Conservation (phyloP, 257 asterid genomes). For the Lantana camara region DNA sequence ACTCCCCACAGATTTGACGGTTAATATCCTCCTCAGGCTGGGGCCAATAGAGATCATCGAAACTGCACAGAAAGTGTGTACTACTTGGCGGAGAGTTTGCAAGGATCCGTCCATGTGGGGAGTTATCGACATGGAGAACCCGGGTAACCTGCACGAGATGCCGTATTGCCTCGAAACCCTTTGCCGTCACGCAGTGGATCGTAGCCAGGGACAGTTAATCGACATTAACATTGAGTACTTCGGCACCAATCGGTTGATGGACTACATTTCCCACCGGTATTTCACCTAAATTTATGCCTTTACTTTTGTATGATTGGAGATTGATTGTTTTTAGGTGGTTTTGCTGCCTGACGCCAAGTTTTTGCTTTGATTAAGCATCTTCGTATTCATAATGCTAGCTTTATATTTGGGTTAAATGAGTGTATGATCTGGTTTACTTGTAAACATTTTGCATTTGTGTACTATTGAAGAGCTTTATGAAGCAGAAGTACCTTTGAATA, state of each 20-base stretch:
- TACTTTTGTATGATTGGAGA: too few species aligned
- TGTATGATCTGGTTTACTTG: too few species aligned
- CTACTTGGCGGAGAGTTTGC: conserved; percentile 41
- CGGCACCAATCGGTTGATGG: conserved; percentile 24
- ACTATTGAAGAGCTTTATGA: too few species aligned
- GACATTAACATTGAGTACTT: conserved; percentile 29
- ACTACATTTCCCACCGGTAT: conserved; percentile 35
- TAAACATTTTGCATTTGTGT: too few species aligned
- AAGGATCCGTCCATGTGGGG: conserved; percentile 44
- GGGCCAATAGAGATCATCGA: conserved; percentile 37
- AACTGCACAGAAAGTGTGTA: conserved; percentile 48
- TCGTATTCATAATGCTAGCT: too few species aligned
- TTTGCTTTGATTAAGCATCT: too few species aligned
- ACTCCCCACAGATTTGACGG: conserved; percentile 46
- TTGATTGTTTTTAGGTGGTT: background rate
- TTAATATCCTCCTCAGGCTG: conserved; percentile 40
- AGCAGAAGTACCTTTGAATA: too few species aligned
- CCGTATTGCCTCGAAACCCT: background rate
- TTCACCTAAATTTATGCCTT: too few species aligned
- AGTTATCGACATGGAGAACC: conserved; percentile 18
- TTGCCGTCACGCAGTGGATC: conserved; percentile 47
- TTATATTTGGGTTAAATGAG: too few species aligned
- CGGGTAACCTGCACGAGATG: background rate
- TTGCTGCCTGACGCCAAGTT: background rate
- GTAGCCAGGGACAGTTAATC: conserved; percentile 41